Conservation (phyloP, 2,329 filamentous ascomycete species). For the Pseudomassariella vexata region DNA sequence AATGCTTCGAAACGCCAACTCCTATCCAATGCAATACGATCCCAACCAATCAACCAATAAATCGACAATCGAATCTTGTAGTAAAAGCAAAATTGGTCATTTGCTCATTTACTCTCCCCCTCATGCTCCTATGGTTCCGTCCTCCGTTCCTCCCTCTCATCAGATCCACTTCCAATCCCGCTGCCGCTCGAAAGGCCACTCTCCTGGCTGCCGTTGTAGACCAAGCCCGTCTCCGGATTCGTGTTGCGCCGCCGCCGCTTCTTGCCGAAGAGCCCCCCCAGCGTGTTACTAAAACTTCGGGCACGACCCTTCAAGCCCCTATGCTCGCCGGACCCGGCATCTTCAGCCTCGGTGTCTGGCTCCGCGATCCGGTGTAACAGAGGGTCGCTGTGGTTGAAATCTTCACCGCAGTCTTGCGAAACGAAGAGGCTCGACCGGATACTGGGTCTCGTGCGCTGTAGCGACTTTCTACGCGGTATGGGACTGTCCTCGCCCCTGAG, state of each 20-base stretch:
- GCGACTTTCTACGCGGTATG: slow-evolving; percentile 34
- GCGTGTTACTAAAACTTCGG: slow-evolving; percentile 32
- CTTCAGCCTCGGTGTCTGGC: slow-evolving; percentile 14
- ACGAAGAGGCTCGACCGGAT: slow-evolving; percentile 52
- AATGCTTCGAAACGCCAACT: no score
- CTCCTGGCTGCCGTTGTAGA: slow-evolving; percentile 9
- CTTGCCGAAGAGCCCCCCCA: slow-evolving; percentile 28
- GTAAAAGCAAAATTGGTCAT: no score
- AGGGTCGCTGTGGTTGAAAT: slow-evolving; percentile 14
- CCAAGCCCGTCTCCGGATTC: slow-evolving; percentile 16
- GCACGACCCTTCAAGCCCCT: slow-evolving; percentile 25
- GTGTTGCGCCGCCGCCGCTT: slow-evolving; percentile 20
- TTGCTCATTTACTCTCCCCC: neutral
- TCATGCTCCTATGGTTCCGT: neutral
- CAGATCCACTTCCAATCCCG: neutral
- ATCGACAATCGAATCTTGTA: no score
- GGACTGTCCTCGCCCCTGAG: slow-evolving; percentile 38
- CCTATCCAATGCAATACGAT: slow-evolving; percentile 3
- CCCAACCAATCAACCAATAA: neutral
- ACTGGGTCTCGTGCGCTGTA: slow-evolving; percentile 41
- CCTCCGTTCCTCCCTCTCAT: neutral
- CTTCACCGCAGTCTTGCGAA: slow-evolving; percentile 34
- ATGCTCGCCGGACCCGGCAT: slow-evolving; percentile 8
- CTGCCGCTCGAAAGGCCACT: slow-evolving; percentile 7
- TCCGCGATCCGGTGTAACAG: slow-evolving; percentile 14